Evolutionary conservation across 345 rosid genomes (phyloP).

Genomic region (Corchorus capsularis): DNA sequence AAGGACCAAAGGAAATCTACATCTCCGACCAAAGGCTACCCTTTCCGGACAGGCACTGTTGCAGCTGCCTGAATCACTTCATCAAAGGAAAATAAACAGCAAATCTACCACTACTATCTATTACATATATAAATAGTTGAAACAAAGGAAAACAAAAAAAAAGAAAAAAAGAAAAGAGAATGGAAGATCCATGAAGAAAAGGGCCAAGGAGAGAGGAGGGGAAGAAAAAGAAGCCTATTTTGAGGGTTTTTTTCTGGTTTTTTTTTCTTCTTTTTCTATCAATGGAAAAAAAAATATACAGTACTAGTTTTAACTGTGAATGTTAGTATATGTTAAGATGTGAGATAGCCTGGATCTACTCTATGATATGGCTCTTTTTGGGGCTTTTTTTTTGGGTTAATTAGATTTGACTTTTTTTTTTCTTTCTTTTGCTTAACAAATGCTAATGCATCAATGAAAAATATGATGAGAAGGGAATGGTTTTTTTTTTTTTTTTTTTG

Average conservation of each 20-base stretch:
- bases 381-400: not conserved
- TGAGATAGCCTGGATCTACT: conserved; percentile 18
- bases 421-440: not conserved
- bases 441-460: not conserved
- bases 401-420: conserved; percentile 3
- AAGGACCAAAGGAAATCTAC: conserved; percentile 45
- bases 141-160: not conserved
- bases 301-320: conserved; percentile 18
- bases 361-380: conserved; percentile 18
- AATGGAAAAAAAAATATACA: not conserved
- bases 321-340: conserved; percentile 3
- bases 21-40: conserved; percentile 38
- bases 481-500: too few relatives aligned
- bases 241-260: not conserved
- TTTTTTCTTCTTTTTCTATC: not conserved
- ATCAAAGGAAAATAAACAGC: not conserved
- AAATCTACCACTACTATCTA: not conserved
- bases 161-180: not conserved
- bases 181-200: conserved; percentile 12
- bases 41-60: conserved; percentile 43
- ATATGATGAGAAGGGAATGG: not conserved
- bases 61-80: conserved; percentile 41
- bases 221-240: conserved; percentile 13
- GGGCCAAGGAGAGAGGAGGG: conserved; percentile 31
- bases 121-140: not conserved